Evolutionary conservation across 441 rosid genomes (phyloP).

Genomic region (Syzygium syzygioides): DNA sequence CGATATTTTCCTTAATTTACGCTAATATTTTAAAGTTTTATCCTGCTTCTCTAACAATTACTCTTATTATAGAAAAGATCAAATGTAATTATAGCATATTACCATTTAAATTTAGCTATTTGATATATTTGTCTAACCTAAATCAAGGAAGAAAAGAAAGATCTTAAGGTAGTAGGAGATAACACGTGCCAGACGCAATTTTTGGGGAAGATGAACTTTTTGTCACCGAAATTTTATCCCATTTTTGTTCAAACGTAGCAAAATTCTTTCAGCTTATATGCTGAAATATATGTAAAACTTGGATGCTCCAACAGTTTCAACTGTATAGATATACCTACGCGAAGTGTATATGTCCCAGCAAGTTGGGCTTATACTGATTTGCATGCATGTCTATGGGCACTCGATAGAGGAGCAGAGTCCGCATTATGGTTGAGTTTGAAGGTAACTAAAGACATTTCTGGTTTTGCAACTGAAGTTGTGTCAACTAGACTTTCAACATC

Average conservation of each 20-base stretch:
- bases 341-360: not conserved
- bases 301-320: not conserved
- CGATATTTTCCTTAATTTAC: not conserved
- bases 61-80: not conserved
- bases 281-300: not conserved
- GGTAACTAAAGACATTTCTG: not conserved
- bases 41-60: not conserved
- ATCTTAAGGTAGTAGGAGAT: not conserved
- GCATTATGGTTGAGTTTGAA: no score
- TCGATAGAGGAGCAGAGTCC: no score
- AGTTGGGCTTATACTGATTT: not conserved
- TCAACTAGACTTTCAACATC: not conserved
- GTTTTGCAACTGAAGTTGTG: not conserved
- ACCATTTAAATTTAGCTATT: not conserved
- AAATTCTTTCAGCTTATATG: not conserved
- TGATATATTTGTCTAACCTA: not conserved
- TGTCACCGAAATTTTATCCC: not conserved
- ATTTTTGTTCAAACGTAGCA: not conserved
- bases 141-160: not conserved
- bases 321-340: not conserved
- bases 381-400: no score
- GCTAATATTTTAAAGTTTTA: not conserved
- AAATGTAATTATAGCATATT: not conserved
- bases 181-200: not conserved
- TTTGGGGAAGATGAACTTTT: not conserved